Evolutionary conservation across 768 basidiomycete species (phyloP).

Genomic region (Pleurotus pulmonarius): DNA sequence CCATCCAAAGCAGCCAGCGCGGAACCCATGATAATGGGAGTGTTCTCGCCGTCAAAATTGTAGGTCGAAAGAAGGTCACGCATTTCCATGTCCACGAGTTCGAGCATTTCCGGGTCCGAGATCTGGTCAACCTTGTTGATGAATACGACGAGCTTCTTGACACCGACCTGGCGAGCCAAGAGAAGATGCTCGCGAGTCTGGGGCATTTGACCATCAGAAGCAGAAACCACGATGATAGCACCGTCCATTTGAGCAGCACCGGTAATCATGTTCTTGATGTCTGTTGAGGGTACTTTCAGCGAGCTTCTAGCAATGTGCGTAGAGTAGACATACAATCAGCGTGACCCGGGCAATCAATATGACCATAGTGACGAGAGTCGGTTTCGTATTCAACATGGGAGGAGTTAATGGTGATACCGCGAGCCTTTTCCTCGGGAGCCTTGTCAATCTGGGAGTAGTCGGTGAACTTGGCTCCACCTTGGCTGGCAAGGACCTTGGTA

Average conservation of each 20-base stretch:
- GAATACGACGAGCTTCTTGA: constrained; percentile 96
- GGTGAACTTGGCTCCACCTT: constrained; percentile 81
- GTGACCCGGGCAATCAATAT: constrained; percentile 97
- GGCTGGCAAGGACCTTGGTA: constrained; percentile 84
- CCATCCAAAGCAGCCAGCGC: constrained; percentile 94
- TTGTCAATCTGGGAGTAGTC: constrained; percentile 98
- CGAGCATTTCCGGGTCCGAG: constrained; percentile 95
- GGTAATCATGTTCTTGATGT: constrained; percentile 99
- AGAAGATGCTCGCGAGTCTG: constrained; percentile 98
- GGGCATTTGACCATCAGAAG: constrained; percentile 99
- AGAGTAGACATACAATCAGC: constrained; percentile 70
- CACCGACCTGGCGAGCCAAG: constrained; percentile 95
- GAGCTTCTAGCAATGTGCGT: constrained; percentile 5
- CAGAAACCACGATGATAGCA: constrained; percentile 94
- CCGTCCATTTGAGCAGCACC: constrained; percentile 98
- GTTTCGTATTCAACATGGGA: constrained; percentile 99
- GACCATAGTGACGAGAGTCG: constrained; percentile 84
- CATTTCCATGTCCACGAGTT: constrained; percentile 99
- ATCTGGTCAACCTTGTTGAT: constrained; percentile 99
- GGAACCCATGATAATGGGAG: constrained; percentile 97
- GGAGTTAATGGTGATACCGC: constrained; percentile 99
- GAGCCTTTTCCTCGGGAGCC: constrained; percentile 98
- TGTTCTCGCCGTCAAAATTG: constrained; percentile 95
- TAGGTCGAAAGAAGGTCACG: constrained; percentile 89
- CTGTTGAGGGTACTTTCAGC: constrained; percentile 32